Evolutionary conservation across 441 rosid genomes (phyloP).

Genomic region (Adansonia rubrostipa): DNA sequence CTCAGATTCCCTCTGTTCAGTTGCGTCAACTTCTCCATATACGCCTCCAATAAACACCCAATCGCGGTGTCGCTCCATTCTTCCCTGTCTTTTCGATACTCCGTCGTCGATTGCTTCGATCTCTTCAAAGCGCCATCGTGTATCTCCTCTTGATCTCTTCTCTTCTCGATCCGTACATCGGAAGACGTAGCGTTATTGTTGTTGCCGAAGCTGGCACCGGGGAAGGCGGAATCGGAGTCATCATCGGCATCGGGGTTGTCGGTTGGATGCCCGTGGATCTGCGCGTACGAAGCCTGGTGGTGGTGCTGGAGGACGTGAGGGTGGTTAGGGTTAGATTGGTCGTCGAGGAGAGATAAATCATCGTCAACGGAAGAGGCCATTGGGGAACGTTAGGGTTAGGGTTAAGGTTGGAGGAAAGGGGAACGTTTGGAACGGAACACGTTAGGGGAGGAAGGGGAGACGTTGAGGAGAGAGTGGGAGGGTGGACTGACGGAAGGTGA

Average conservation of each 20-base stretch:
- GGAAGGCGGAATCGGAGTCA: constrained; percentile 55
- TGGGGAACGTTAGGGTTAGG: constrained; percentile 51
- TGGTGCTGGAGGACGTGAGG: constrained; percentile 41
- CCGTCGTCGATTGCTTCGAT: constrained; percentile 41
- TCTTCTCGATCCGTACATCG: constrained; percentile 50
- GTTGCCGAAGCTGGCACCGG: constrained; percentile 44
- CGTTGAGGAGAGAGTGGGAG: constrained; percentile 29
- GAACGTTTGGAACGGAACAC: constrained; percentile 46
- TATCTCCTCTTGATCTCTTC: constrained; percentile 51
- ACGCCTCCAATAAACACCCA: constrained; percentile 65
- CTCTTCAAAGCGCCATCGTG: constrained; percentile 49
- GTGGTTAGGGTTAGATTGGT: constrained; percentile 50
- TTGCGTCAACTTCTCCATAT: constrained; percentile 71
- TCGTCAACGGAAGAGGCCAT: constrained; percentile 75
- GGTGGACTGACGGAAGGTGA: constrained; percentile 46
- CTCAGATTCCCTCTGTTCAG: constrained; percentile 83
- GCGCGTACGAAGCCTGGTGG: constrained; percentile 39
- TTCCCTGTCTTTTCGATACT: constrained; percentile 79
- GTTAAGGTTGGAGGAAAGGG: constrained; percentile 25
- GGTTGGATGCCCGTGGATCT: constrained; percentile 39
- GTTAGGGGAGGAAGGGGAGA: constrained; percentile 35
- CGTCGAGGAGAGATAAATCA: constrained; percentile 67
- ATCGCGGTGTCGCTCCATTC: constrained; percentile 96
- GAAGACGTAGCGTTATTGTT: constrained; percentile 28
- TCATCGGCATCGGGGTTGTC: constrained; percentile 48